Evolutionary conservation across 768 basidiomycete species (phyloP).

Genomic region (Trametes punicea): DNA sequence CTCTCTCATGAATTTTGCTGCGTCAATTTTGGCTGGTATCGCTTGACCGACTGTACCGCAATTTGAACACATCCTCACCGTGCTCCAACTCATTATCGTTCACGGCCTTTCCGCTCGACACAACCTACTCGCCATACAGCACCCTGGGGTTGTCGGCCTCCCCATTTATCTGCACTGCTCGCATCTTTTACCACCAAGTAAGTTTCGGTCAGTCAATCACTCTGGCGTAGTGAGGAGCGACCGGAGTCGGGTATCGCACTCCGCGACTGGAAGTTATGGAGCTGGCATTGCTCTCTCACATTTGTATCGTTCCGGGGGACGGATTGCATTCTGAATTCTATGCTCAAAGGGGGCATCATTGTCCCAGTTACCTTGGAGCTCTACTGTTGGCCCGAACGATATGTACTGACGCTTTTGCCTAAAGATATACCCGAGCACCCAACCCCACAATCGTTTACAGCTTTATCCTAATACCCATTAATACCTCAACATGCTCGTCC

Average conservation of each 20-base stretch:
- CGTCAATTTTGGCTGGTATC: not conserved
- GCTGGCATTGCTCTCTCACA: no score
- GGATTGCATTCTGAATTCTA: no score
- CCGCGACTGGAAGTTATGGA: no score
- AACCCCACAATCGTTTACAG: conserved; percentile 4
- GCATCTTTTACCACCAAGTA: conserved; percentile 3
- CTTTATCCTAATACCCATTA: conserved; percentile 5
- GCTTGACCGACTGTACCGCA: not conserved
- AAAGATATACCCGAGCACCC: not conserved
- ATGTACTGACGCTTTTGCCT: not conserved
- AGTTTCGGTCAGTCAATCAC: not conserved
- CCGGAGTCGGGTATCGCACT: no score
- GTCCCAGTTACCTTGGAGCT: no score
- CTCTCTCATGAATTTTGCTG: not conserved
- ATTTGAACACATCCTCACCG: not conserved
- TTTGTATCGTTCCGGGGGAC: no score
- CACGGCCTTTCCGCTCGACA: no score
- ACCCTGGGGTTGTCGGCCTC: not conserved
- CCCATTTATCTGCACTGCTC: not conserved
- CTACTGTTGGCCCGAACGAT: no score
- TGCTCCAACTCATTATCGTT: no score
- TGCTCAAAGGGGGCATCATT: no score
- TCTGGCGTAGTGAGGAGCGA: no score
- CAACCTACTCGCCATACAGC: no score
- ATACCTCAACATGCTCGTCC: conserved; percentile 51